phyloP scores from a whole-genome alignment of 2,329 filamentous ascomycete species.

The Penicillium sp. region DNA sequence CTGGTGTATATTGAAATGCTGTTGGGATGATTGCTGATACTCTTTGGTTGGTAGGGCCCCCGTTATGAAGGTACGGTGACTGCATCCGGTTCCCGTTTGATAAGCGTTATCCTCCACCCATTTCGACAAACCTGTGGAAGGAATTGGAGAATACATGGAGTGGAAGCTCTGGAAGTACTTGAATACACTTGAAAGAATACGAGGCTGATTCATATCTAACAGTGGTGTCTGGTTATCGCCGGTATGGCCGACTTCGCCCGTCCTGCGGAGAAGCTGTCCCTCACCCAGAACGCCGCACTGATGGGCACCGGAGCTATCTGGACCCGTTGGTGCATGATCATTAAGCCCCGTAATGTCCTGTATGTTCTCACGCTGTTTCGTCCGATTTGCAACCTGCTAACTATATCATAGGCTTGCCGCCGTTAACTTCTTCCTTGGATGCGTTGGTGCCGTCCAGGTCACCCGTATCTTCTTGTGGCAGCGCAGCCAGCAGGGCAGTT shows the following conservation, averaged over 20 bases:
- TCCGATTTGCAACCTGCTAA: slow-evolving; percentile 6
- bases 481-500: slow-evolving; percentile 52
- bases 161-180: neutral
- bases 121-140: neutral
- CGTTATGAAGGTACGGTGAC: slow-evolving; percentile 69
- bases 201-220: slow-evolving; percentile 11
- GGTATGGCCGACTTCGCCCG: slow-evolving; percentile 88
- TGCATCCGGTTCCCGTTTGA: slow-evolving; percentile 4
- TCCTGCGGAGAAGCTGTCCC: slow-evolving; percentile 84
- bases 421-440: slow-evolving; percentile 96
- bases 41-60: slow-evolving; percentile 62
- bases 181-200: neutral
- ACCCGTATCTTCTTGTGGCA: slow-evolving; percentile 65
- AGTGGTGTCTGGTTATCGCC: slow-evolving; percentile 91
- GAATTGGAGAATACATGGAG: neutral
- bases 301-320: slow-evolving; percentile 91
- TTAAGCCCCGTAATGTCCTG: slow-evolving; percentile 89
- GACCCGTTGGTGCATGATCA: slow-evolving; percentile 98
- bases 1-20: neutral
- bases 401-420: slow-evolving; percentile 64
- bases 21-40: slow-evolving; percentile 4
- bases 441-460: slow-evolving; percentile 79
- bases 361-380: slow-evolving; percentile 42
- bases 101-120: neutral
- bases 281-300: slow-evolving; percentile 86